A percentile compares a stretch with the other conserved stretches of the same genome.
phyloP scores from a whole-genome alignment of 768 basidiomycete species.

The Russula olivacea region DNA sequence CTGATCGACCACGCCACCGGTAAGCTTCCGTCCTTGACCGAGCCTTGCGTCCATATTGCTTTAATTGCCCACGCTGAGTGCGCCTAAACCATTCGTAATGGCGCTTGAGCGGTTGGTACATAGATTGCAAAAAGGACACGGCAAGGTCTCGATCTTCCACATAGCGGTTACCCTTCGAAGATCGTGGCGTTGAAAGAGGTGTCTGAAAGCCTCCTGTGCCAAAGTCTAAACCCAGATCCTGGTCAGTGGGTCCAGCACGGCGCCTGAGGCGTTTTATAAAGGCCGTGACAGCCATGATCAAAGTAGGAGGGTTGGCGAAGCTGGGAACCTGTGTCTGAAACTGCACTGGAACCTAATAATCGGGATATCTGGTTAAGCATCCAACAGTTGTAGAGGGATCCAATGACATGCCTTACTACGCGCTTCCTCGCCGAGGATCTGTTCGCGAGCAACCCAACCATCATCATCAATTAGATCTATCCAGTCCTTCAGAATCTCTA shows the following conservation, averaged over 20 bases:
- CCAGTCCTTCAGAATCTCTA: constrained; percentile 89
- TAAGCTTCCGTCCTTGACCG: constrained; percentile 89
- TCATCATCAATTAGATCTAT: constrained; percentile 85
- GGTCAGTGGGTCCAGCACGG: constrained; percentile 44
- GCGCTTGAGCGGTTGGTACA: constrained; percentile 78
- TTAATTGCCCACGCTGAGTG: constrained; percentile 90
- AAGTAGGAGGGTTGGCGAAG: constrained; percentile 92
- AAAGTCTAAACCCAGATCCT: constrained; percentile 62
- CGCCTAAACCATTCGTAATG: constrained; percentile 97
- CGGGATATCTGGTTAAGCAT: background rate
- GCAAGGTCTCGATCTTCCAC: constrained; percentile 58
- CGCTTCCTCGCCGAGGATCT: constrained; percentile 95
- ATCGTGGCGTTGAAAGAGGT: constrained; percentile 35
- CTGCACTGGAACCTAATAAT: constrained; percentile 67
- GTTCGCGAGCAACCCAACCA: constrained; percentile 95
- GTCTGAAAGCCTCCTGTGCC: constrained; percentile 49
- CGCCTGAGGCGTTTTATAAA: constrained; percentile 71
- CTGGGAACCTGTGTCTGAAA: constrained; percentile 92
- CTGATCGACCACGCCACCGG: constrained; percentile 88
- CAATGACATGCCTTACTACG: constrained; percentile 66
- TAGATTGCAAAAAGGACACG: constrained; percentile 62
- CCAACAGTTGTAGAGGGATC: background rate
- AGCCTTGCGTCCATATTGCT: constrained; percentile 78
- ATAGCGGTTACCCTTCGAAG: constrained; percentile 33
- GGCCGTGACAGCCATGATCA: constrained; percentile 88